phyloP scores from a whole-genome alignment of 2,329 filamentous ascomycete species.

The Huntiella decipiens region DNA sequence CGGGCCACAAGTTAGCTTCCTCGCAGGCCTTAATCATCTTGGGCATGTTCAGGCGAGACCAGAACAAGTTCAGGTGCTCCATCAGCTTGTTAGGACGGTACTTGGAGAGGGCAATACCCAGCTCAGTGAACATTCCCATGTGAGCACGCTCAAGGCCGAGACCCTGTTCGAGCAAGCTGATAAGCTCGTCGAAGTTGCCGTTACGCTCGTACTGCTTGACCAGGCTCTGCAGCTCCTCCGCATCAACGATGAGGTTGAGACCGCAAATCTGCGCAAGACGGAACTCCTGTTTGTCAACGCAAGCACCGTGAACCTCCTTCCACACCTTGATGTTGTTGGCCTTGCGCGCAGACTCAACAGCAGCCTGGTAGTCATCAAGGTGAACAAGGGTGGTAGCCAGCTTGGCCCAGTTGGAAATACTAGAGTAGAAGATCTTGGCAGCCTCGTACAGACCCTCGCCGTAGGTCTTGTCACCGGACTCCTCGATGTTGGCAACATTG shows the following conservation, averaged over 20 bases:
- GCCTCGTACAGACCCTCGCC: constrained; percentile 87
- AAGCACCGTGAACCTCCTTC: constrained; percentile 95
- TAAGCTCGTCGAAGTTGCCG: constrained; percentile 97
- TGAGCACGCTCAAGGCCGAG: constrained; percentile 81
- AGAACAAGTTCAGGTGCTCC: constrained; percentile 98
- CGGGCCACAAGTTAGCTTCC: constrained; percentile 90
- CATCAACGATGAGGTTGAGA: constrained; percentile 92
- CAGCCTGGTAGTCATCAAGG: constrained; percentile 88
- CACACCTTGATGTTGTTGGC: constrained; percentile 98
- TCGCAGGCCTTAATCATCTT: constrained; percentile 91
- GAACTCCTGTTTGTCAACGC: constrained; percentile 96
- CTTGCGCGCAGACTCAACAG: constrained; percentile 93
- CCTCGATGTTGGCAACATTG: constrained; percentile 90
- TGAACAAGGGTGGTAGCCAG: constrained; percentile 95
- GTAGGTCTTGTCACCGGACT: constrained; percentile 95
- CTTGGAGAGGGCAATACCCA: constrained; percentile 81
- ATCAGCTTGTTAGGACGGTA: constrained; percentile 92
- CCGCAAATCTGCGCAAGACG: constrained; percentile 96
- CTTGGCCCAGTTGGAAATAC: constrained; percentile 99
- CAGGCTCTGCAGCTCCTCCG: constrained; percentile 79
- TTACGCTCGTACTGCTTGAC: constrained; percentile 94
- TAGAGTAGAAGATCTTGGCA: constrained; percentile 95
- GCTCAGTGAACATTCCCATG: constrained; percentile 91
- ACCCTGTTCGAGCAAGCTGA: constrained; percentile 81
- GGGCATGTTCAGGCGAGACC: constrained; percentile 91